Base-by-base conservation (phyloP, 1,139 yeast species). In the Komagataea norvegica region DNA sequence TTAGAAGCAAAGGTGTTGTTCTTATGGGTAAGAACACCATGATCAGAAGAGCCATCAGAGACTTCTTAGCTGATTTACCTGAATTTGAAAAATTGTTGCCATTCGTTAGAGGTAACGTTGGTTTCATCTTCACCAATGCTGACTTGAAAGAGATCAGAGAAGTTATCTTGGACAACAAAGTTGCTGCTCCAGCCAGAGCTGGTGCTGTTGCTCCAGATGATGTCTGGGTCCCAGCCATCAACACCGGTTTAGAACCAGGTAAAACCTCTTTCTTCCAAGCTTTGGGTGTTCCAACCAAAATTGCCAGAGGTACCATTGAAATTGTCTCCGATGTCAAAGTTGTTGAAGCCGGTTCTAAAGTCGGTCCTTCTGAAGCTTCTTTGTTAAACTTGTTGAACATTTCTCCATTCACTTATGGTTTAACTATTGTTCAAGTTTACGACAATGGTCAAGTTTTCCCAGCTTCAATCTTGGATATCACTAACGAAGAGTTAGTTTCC, bases 161-260 rank as follows among this genome's bases (percentile, higher is more conserved):
- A 56, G 75, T 73, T 52, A 75, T 91, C 61, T 65, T 83, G 58
- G 68, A 85, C 62, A 91, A 93, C 87, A 91, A 83, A 72, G 97
- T 91, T 67, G 96, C 96, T 65, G 99, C 99, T 63, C 99, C 99
- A 72, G 99, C 99, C 63, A 89, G 89, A 77, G 94, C 98, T 57
- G 98, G 98, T 88, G 98, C 97, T 65, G 67, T 88, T 67, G 96
- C 99, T 63, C 98, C 97, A 70, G 81, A 70, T 68, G 96, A 89
- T 65, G 97, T 91, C 64, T 86, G 80, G 82, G 84, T 91, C 60
- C 94, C 95, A 69, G 97, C 97, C 61, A 95, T 95, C 74, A 93
- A 91, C 96, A 91, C 99, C 61, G 97, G 98, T 84, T 89, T 93
- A 96, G 98, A 91, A 77, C 99, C 99, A 72, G 97, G 97, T 82